Percentiles rank a stretch among this genome's conserved stretches.
Evolutionary conservation across 257 asterid genomes (phyloP).

Genomic region (Coffea eugenioides): DNA sequence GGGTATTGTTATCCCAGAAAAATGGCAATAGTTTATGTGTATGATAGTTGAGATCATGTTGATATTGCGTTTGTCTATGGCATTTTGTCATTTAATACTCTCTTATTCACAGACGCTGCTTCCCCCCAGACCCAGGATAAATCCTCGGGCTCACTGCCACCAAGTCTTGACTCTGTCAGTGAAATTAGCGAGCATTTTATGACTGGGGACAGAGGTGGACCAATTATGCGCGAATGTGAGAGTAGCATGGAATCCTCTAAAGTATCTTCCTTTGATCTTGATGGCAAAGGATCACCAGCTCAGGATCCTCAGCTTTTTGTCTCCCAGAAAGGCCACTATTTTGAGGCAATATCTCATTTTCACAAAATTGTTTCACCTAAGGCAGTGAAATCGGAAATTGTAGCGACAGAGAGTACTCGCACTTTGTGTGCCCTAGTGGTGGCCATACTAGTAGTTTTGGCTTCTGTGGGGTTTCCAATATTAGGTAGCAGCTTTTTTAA

Average conservation of each 20-base stretch:
- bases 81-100: neutral
- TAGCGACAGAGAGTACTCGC: constrained; percentile 64
- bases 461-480: constrained; percentile 53
- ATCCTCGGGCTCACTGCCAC: constrained; percentile 23
- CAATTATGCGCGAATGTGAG: constrained; percentile 29
- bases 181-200: constrained; percentile 22
- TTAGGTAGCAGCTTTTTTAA: constrained; percentile 36
- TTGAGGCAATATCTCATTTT: constrained; percentile 24
- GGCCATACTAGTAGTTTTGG: constrained; percentile 59
- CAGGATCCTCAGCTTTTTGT: constrained; percentile 17
- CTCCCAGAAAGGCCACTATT: constrained; percentile 21
- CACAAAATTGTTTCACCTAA: constrained; percentile 29
- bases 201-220: constrained; percentile 23
- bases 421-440: constrained; percentile 47
- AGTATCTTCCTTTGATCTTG: constrained; percentile 31
- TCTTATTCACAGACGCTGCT: constrained; percentile 5
- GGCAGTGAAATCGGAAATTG: constrained; percentile 51
- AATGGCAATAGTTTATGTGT: neutral
- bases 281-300: constrained; percentile 27
- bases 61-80: neutral
- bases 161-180: constrained; percentile 27
- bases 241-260: constrained; percentile 23
- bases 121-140: constrained; percentile 27
- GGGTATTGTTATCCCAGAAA: too few species aligned
- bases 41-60: neutral